Percentiles rank a stretch among this genome's conserved stretches.
phyloP scores from a whole-genome alignment of 805 yeast species.

The Pichia kluyveri region DNA sequence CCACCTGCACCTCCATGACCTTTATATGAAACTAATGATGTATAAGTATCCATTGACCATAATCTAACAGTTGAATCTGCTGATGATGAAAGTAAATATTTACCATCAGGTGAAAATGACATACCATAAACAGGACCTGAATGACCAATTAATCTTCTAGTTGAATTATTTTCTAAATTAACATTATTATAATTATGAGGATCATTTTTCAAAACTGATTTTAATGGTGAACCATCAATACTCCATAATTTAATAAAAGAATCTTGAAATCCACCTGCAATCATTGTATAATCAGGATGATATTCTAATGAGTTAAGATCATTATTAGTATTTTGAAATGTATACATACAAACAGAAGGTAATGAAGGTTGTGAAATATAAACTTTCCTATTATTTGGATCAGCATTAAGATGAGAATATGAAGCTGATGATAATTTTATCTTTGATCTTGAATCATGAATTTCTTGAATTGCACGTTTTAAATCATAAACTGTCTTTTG shows the following conservation, averaged over 20 bases:
- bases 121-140: conserved; percentile 90
- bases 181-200: conserved; percentile 28
- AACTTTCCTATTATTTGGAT: background rate
- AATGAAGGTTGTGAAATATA: conserved; percentile 53
- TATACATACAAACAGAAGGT: conserved; percentile 96
- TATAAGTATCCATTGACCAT: conserved; percentile 90
- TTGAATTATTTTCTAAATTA: conserved; percentile 23
- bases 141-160: conserved; percentile 72
- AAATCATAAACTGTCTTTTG: conserved; percentile 72
- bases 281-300: conserved; percentile 76
- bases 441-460: conserved; percentile 74
- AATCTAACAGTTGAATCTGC: conserved; percentile 88
- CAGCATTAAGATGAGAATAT: conserved; percentile 8
- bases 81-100: conserved; percentile 69
- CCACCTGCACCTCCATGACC: conserved; percentile 46
- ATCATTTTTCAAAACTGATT: conserved; percentile 50
- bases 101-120: conserved; percentile 84
- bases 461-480: conserved; percentile 65
- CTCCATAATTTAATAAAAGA: conserved; percentile 88
- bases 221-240: conserved; percentile 80
- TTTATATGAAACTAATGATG: conserved; percentile 85
- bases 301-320: conserved; percentile 82
- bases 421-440: conserved; percentile 51
- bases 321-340: conserved; percentile 90
- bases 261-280: conserved; percentile 94